Evolutionary conservation across 2,329 filamentous ascomycete genomes (phyloP).

Genomic region (Cordyceps javanica): DNA sequence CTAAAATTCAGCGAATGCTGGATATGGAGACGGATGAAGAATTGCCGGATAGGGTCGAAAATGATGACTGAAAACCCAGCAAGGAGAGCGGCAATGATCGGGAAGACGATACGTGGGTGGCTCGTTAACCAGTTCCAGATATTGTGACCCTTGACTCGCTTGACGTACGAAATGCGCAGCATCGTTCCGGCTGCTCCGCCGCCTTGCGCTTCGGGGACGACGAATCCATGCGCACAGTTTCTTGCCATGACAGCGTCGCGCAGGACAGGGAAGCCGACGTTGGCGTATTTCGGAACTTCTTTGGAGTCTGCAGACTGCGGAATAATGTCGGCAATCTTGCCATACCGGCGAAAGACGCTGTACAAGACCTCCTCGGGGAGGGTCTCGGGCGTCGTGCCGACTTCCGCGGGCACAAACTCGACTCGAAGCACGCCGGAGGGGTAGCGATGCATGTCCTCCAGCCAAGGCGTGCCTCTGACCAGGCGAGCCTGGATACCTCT

Average conservation of each 20-base stretch:
- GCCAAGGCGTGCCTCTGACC: conserved; percentile 83
- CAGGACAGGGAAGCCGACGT: conserved; percentile 67
- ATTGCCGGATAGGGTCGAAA: conserved; percentile 90
- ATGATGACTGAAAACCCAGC: conserved; percentile 79
- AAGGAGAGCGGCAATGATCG: conserved; percentile 70
- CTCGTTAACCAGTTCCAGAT: conserved; percentile 81
- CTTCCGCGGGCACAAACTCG: conserved; percentile 71
- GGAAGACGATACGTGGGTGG: conserved; percentile 85
- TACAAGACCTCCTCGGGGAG: conserved; percentile 83
- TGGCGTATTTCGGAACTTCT: conserved; percentile 70
- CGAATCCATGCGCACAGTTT: conserved; percentile 85
- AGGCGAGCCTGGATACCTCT: conserved; percentile 62
- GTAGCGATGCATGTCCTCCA: conserved; percentile 83
- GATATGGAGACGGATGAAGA: conserved; percentile 85
- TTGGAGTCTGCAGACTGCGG: conserved; percentile 84
- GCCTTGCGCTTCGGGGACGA: conserved; percentile 61
- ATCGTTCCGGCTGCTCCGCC: conserved; percentile 71
- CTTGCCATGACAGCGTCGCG: conserved; percentile 80
- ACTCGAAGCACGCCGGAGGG: conserved; percentile 71
- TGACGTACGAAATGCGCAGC: conserved; percentile 78
- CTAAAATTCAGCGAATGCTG: conserved; percentile 69
- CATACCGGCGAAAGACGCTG: conserved; percentile 80
- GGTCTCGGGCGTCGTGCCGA: conserved; percentile 68
- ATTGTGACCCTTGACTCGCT: conserved; percentile 68
- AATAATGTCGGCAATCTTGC: conserved; percentile 81